Conservation (phyloP, 768 basidiomycete species). For the Pleurotus salmoneostramineus region DNA sequence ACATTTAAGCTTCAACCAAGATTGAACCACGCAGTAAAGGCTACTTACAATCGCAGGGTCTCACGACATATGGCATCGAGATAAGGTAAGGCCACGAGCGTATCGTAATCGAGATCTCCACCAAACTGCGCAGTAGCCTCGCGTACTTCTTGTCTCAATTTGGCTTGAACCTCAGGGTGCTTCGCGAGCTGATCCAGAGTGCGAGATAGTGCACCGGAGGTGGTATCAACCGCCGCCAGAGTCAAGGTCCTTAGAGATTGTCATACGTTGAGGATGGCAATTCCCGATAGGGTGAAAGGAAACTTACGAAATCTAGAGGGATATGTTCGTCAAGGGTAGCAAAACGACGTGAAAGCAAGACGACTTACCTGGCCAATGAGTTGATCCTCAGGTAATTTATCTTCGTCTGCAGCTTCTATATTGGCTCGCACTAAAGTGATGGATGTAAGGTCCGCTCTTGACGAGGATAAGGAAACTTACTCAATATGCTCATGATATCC, state of each 20-base stretch:
- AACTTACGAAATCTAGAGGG: constrained; percentile 1
- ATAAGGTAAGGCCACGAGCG: constrained; percentile 22
- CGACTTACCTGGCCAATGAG: constrained; percentile 23
- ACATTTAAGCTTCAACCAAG: neutral
- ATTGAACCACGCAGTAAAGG: neutral
- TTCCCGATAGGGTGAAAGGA: neutral
- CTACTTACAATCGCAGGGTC: constrained; percentile 26
- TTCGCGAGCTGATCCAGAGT: constrained; percentile 22
- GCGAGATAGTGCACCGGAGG: constrained; percentile 24
- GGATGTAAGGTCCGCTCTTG: neutral
- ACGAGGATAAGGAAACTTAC: constrained; percentile 11
- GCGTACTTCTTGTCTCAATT: constrained; percentile 23
- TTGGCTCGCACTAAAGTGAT: constrained; percentile 25
- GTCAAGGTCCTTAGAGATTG: constrained; percentile 19
- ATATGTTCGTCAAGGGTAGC: neutral
- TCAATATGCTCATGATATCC: constrained; percentile 25
- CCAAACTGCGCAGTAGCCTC: constrained; percentile 7
- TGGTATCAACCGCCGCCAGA: constrained; percentile 32
- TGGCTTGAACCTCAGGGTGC: constrained; percentile 27
- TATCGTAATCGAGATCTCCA: constrained; percentile 19
- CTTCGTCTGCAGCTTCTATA: constrained; percentile 20
- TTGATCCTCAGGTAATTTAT: constrained; percentile 24
- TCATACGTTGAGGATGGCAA: neutral
- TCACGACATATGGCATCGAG: constrained; percentile 32
- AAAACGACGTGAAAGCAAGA: neutral